A percentile compares a stretch with the other conserved stretches of the same genome.
These are phyloP conservation scores for Venturia oleaginea DNA, from an alignment of 2,329 filamentous ascomycete genomes.

Conservation along the genomic window DNA sequence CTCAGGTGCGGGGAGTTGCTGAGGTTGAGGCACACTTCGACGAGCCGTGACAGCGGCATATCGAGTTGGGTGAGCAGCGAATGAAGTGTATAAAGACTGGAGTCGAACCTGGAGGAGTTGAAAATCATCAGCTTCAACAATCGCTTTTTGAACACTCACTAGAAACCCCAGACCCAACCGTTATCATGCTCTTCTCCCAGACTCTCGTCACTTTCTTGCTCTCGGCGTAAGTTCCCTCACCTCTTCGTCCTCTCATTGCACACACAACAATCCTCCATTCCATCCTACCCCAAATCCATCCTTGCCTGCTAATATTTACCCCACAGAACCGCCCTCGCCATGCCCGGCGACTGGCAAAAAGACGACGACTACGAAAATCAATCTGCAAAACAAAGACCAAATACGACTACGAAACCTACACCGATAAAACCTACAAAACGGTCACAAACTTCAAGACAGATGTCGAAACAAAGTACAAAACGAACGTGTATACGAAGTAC, in stretches of 20 bases:
- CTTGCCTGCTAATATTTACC: not conserved
- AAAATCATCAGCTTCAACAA: not conserved
- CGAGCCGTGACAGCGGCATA: not conserved
- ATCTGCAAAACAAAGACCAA: conserved; percentile 1
- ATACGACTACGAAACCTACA: conserved; percentile 1
- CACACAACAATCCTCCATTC: not conserved
- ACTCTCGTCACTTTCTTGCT: not conserved
- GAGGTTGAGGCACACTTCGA: not conserved
- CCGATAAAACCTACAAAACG: conserved; percentile 1
- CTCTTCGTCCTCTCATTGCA: not conserved
- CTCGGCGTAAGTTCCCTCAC: not conserved
- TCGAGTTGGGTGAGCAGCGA: not conserved
- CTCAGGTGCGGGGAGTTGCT: not conserved
- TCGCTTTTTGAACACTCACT: not conserved
- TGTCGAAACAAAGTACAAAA: not conserved
- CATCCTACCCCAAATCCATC: not conserved
- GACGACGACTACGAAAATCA: conserved; percentile 1
- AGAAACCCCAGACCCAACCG: not conserved
- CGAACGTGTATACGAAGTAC: not conserved
- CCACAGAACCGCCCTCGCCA: conserved; percentile 2
- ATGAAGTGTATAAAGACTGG: not conserved
- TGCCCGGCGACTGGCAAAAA: conserved; percentile 6
- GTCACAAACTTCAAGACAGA: not conserved
- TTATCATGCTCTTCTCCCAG: not conserved
- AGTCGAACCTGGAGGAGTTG: not conserved